These are phyloP conservation scores for Geum urbanum DNA, from an alignment of 306 rosid genomes.

Conservation along the genomic window DNA sequence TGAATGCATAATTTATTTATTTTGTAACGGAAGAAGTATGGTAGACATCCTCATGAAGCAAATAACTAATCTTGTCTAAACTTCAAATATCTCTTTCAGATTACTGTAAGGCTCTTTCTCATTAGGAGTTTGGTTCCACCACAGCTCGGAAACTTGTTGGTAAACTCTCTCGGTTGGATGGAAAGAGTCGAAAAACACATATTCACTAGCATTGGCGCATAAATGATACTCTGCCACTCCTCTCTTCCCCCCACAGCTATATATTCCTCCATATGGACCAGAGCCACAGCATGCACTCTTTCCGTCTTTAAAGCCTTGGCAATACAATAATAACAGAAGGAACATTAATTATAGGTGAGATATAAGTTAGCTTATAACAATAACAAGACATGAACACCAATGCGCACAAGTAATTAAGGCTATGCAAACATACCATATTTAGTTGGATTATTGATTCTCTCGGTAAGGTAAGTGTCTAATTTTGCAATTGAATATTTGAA, in stretches of 20 bases:
- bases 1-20: too few relatives aligned
- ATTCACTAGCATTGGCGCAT: slow-evolving; percentile 33
- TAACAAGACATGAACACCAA: neutral
- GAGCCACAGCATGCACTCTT: slow-evolving; percentile 55
- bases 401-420: neutral
- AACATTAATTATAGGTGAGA: neutral
- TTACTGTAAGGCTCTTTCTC: slow-evolving; percentile 30
- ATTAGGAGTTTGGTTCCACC: slow-evolving; percentile 34
- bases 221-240: slow-evolving; percentile 30
- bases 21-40: too few relatives aligned
- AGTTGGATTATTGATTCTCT: slow-evolving; percentile 32
- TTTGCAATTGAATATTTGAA: slow-evolving; percentile 38
- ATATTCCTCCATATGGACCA: slow-evolving; percentile 46
- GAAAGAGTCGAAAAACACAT: slow-evolving; percentile 40
- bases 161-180: slow-evolving; percentile 42
- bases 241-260: slow-evolving; percentile 60
- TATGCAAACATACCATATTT: slow-evolving; percentile 36
- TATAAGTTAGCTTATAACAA: neutral
- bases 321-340: neutral
- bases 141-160: slow-evolving; percentile 28
- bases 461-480: neutral
- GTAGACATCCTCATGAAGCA: too few relatives aligned
- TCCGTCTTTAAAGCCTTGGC: slow-evolving; percentile 46
- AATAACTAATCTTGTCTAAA: too few relatives aligned
- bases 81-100: slow-evolving; percentile 34